Base-by-base conservation (phyloP, 495 filamentous ascomycete genomes). In the Cercophora sp. region DNA sequence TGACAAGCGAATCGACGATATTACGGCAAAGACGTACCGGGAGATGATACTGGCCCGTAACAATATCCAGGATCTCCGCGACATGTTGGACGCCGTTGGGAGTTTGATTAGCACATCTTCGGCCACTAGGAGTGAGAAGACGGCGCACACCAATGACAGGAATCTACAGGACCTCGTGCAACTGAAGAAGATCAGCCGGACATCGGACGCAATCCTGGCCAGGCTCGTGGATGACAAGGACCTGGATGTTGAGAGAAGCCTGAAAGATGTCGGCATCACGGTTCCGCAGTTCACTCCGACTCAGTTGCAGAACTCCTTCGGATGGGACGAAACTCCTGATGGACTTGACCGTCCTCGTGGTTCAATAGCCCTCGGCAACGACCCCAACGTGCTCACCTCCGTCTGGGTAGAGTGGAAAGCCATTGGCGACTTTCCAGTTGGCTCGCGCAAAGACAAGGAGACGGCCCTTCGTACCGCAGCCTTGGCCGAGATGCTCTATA, bases 381-480 rank as follows among this genome's bases (percentile, higher is more conserved):
- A n/a, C n/a, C n/a, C n/a, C n/a, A n/a, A n/a, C n/a, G n/a, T n/a
- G n/a, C n/a, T n/a, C 1, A 32, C 54, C 1, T 57, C 59, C 5
- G 65, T 68, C 8, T 68, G 65, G 65, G 40, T 68, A n/a, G 65
- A 68, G 32, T 68, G 63, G 63, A 64, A 64, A 31, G 4, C 51
- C 2, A 42, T 68, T 4, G 61, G 55, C 1, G 36, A 56, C 15
- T 5, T 49, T 0, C 27, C 54, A 0, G 19, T 51, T 0, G 40
- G 48, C 23, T 60, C 56, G 5, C 22, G 16, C 19, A 45, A 48
- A 8, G 65, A 66, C 40, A 51, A 45, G 4, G 58, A 56, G n/a
- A 48, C 55, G 1, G 36, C 46, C 3, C 44, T 66, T 0, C 63
- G 65, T 8, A 68, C 65, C 4, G 36, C 60, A 0, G 61, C 61